phyloP scores from a whole-genome alignment of 176 grass and related monocot species.

The Eragrostis nindensis region DNA sequence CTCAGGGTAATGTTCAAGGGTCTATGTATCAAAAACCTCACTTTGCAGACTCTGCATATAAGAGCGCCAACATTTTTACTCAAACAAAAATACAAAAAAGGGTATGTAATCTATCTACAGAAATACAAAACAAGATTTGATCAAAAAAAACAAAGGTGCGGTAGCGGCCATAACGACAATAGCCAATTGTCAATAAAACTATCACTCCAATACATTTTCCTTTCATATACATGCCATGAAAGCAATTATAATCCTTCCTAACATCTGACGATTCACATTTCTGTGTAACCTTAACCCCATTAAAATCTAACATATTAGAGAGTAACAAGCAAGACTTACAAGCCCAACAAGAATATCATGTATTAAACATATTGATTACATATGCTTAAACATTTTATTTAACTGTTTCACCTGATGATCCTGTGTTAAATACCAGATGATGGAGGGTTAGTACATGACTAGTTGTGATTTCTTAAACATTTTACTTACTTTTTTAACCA shows the following conservation, averaged over 20 bases:
- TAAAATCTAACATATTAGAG: neutral
- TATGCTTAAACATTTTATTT: neutral
- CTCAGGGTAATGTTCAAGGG: neutral
- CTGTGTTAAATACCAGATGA: neutral
- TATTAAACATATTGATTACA: neutral
- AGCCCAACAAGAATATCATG: neutral
- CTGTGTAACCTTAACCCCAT: neutral
- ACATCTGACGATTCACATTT: neutral
- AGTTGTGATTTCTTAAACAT: neutral
- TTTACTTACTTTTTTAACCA: neutral
- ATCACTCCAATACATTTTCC: neutral
- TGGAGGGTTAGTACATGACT: neutral
- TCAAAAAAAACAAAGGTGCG: neutral
- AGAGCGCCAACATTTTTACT: neutral
- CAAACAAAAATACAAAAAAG: neutral
- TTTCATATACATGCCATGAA: neutral
- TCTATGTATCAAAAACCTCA: neutral
- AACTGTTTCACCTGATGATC: neutral
- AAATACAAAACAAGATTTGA: neutral
- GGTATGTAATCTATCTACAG: neutral
- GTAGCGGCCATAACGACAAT: neutral
- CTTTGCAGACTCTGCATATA: neutral
- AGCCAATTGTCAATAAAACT: neutral
- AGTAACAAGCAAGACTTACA: conserved; percentile 17
- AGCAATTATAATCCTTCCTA: neutral